These are phyloP conservation scores for Cydonia oblonga DNA, from an alignment of 331 rosid genomes.

Conservation along the genomic window DNA sequence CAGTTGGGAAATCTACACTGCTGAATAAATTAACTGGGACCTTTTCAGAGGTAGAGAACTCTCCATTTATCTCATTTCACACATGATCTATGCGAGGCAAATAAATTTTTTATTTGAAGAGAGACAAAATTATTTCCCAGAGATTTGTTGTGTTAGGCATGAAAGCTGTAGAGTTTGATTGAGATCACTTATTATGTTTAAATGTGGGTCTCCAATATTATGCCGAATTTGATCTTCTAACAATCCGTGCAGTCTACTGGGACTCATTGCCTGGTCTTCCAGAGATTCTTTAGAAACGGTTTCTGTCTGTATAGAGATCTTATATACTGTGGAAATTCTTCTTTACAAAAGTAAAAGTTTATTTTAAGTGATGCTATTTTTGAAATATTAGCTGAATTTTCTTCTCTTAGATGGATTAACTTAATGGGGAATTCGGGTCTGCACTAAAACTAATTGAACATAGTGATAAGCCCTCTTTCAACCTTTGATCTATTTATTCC, in stretches of 20 bases:
- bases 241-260: neutral
- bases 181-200: neutral
- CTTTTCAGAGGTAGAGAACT: conserved; percentile 79
- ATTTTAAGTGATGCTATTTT: neutral
- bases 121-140: neutral
- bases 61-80: neutral
- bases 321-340: neutral
- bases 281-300: neutral
- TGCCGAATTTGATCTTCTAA: neutral
- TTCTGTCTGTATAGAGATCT: neutral
- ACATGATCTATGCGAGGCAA: neutral
- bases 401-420: neutral
- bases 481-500: neutral
- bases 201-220: neutral
- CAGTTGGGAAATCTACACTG: conserved; percentile 93
- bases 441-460: neutral
- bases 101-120: neutral
- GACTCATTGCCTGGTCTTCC: neutral
- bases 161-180: neutral
- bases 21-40: conserved; percentile 95
- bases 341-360: too few species aligned
- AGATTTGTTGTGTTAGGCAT: neutral
- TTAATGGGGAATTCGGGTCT: neutral
- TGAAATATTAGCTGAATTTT: neutral
- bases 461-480: neutral